Evolutionary conservation across 768 basidiomycete genomes (phyloP), one percentile per base, ranked within the genome.

Genomic region (Termitomyces sp.): DNA sequence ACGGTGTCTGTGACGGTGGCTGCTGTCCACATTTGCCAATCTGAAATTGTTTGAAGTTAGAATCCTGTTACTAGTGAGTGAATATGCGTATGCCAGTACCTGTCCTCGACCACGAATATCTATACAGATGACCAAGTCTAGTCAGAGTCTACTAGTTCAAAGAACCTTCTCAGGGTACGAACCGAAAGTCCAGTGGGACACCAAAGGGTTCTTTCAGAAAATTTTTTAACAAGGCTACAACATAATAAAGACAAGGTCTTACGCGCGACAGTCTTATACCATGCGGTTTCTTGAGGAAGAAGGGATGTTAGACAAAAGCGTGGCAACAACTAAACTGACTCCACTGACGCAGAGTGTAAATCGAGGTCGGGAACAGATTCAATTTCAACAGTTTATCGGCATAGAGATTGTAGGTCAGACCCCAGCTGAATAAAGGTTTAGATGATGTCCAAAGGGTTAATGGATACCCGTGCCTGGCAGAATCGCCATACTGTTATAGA

Each of bases 1-100:
- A 73, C 61, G 3, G 66, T 74, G 63, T 79, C 75, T 1, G 79
- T 80, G 61, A 78, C 78, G 20, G 81, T 79, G 5, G 74, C 80
- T n/a, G 82, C 79, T 0, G 81, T 84, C 75, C 79, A 85, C 10
- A 84, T 78, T 50, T 83, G 70, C 85, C 85, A 86, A 62, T 85
- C 85, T 78, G 59, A 32, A n/a, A 9, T 36, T 27, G 24, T 10
- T 5, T 44, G 24, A 4, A 30, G 5, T 47, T 20, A 53, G 9
- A 10, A 53, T 27, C 36, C 5, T 18, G 32, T 10, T 16, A 34
- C 2, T 5, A 16, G 26, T 24, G 24, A 9, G 10, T 22, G 20
- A 36, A 14, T 13, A 16, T 37, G 18, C 12, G n/a, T 34, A 6
- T 33, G 30, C 26, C 53, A 55, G 68, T 44, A 77, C 79, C 79